These are phyloP conservation scores for Cinnamomum chago DNA, from an alignment of 164 flowering plant species.

Conservation along the genomic window DNA sequence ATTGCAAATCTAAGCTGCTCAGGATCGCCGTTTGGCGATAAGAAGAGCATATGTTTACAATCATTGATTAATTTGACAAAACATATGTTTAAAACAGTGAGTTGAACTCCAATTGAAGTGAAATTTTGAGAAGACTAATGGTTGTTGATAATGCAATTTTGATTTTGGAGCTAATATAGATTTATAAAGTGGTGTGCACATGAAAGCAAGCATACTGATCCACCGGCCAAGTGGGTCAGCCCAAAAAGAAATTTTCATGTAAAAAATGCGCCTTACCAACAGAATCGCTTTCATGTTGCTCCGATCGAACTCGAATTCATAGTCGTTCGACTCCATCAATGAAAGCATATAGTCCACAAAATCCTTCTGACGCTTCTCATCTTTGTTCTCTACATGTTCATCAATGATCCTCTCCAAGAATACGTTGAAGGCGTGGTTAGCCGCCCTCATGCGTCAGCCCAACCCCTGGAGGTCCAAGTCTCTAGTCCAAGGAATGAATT, in stretches of 20 bases:
- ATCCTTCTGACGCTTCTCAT: background rate
- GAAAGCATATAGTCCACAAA: background rate
- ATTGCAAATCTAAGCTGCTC: too few species aligned
- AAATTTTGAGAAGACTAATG: too few species aligned
- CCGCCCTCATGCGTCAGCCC: background rate
- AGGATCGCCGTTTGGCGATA: too few species aligned
- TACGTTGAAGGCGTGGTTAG: background rate
- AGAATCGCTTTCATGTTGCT: background rate
- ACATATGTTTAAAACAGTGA: too few species aligned
- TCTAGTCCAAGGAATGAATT: constrained; percentile 22
- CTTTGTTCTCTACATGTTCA: background rate
- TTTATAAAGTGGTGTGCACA: too few species aligned
- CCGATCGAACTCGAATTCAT: background rate
- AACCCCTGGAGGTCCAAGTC: constrained; percentile 1
- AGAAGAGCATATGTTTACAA: too few species aligned
- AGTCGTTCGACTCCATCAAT: background rate
- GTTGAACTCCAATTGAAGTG: too few species aligned
- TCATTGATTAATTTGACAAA: too few species aligned
- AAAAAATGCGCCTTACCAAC: background rate
- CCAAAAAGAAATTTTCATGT: background rate
- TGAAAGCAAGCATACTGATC: too few species aligned
- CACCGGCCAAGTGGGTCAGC: background rate
- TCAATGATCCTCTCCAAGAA: background rate
- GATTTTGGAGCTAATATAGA: too few species aligned
- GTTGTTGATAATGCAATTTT: too few species aligned